Base-by-base conservation (phyloP, 2,329 filamentous ascomycete species). In the Pyricularia sp. region DNA sequence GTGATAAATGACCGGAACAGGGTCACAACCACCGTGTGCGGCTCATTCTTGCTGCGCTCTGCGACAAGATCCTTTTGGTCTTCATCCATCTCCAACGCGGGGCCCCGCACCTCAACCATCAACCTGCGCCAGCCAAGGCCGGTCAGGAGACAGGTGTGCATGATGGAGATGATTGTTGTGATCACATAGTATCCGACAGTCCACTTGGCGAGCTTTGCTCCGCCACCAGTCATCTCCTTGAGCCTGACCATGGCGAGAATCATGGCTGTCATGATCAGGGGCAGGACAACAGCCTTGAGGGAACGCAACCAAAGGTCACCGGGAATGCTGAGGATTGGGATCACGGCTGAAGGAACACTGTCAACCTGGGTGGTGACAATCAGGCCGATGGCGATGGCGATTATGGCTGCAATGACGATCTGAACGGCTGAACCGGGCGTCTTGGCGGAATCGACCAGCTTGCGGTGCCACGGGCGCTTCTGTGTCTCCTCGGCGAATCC, bases 231-330 rank as follows among this genome's bases (percentile, higher is more conserved):
- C 79, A 85, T 83, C 7, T 76, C 78, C 23, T 81, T 79, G 9
- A 86, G 77, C n/a, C 79, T 78, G 65, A 82, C 81, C 6, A 85
- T 77, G 5, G 83, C 81, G 23, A 85, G 77, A 65, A 86, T 81
- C 78, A 86, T 85, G 28, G 84, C 83, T 9, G 79, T 81, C 30
- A 85, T 76, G 61, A 86, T 86, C 68, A 86, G 74, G 1, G 83
- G 83, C 1, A 86, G 76, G 0, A 85, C 83, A 14, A 83, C 80
- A 25, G 82, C 82, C 69, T 81, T 79, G 25, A 86, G 76, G 25
- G 81, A 79, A 2, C 84, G 78, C 69, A 86, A 71, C 84, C 84
- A 86, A 4, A 85, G 77, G 12, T 76, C 76, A 33, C 84, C 84
- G 1, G 82, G 82, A 69, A 85, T 84, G 6, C 76, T 78, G n/a